Conservation (phyloP, 371 early-diverging fungal genomes). For the Zancudomyces culisetae region DNA sequence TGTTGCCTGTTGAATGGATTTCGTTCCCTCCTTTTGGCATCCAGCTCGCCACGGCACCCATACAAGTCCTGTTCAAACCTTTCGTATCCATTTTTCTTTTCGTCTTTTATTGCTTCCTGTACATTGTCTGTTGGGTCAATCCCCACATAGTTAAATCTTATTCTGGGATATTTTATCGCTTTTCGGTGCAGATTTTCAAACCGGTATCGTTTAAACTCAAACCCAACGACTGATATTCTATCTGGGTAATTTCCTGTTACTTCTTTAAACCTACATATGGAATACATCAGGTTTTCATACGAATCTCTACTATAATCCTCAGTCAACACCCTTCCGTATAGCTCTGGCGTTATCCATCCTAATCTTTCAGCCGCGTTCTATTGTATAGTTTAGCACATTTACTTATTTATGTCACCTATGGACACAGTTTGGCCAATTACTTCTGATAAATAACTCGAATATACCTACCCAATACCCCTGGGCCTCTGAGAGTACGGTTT, state of each 20-base stretch:
- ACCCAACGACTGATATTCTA: conserved; percentile 25
- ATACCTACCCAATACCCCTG: conserved; percentile 22
- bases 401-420: too few relatives aligned
- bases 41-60: conserved; percentile 15
- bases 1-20: conserved; percentile 18
- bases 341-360: conserved; percentile 16
- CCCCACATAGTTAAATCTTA: conserved; percentile 21
- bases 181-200: conserved; percentile 19
- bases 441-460: not conserved
- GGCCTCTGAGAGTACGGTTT: conserved; percentile 23
- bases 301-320: conserved; percentile 30
- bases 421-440: too few relatives aligned
- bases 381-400: too few relatives aligned
- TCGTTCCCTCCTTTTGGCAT: conserved; percentile 9
- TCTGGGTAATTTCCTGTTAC: conserved; percentile 26
- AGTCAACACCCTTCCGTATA: conserved; percentile 18
- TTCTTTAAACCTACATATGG: conserved; percentile 27
- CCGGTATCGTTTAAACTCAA: conserved; percentile 23
- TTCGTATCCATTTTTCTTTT: conserved; percentile 11
- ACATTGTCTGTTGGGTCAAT: conserved; percentile 16
- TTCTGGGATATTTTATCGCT: conserved; percentile 21
- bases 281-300: conserved; percentile 27
- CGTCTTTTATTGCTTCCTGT: conserved; percentile 3
- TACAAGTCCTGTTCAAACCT: conserved; percentile 21
- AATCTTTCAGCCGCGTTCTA: conserved; percentile 16